Percentiles rank a stretch among this genome's conserved stretches.
Evolutionary conservation across 148 eudicot species (phyloP).

Genomic region (Salicornia ramosissima): DNA sequence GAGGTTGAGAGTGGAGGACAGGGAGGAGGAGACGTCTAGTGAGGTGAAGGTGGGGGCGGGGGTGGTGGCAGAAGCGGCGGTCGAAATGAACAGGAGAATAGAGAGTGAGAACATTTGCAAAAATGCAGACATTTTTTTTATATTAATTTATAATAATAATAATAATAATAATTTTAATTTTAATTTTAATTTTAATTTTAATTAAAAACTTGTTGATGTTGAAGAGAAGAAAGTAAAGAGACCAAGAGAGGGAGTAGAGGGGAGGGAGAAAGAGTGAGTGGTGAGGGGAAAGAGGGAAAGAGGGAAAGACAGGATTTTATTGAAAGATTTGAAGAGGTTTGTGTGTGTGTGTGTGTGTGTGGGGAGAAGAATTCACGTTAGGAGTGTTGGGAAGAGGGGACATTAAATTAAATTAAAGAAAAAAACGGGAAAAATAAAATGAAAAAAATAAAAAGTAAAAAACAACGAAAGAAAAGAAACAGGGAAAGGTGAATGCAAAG

Average conservation of each 20-base stretch:
- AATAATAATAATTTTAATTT: no score
- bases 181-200: no score
- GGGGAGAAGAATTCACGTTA: constrained; percentile 23
- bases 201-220: no score
- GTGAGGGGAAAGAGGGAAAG: background rate
- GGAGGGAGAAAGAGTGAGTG: background rate
- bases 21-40: constrained; percentile 46
- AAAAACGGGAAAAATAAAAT: no score
- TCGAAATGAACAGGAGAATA: background rate
- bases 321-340: no score
- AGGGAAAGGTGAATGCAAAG: background rate
- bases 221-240: background rate
- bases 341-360: no score
- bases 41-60: constrained; percentile 3
- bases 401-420: no score
- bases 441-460: background rate
- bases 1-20: constrained; percentile 34
- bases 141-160: no score
- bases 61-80: background rate
- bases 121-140: no score
- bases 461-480: background rate
- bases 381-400: constrained; percentile 22
- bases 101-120: constrained; percentile 21
- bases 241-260: background rate
- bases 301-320: no score